Percentiles rank a stretch among this genome's conserved stretches.
Conservation (phyloP, 495 filamentous ascomycete genomes). For the Chaetomium cochliodes region DNA sequence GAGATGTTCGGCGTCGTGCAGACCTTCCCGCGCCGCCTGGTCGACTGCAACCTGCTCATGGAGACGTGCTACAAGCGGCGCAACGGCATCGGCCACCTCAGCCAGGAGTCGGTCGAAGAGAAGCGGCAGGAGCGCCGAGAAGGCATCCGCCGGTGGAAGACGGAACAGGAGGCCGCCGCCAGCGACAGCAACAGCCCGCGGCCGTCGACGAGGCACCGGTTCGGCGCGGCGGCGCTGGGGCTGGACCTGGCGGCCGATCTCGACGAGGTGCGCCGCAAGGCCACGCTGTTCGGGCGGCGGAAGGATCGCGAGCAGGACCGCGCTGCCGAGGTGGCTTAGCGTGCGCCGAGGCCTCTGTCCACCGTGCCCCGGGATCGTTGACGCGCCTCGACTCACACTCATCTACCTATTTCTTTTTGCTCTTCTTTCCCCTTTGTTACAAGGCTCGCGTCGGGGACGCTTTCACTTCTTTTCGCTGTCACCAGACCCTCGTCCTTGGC, state of each 20-base stretch:
- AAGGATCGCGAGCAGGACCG: slow-evolving; percentile 33
- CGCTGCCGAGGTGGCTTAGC: slow-evolving; percentile 38
- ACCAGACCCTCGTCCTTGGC: background rate
- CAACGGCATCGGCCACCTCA: slow-evolving; percentile 81
- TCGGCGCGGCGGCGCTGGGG: slow-evolving; percentile 24
- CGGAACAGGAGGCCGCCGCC: slow-evolving; percentile 41
- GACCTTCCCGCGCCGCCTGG: slow-evolving; percentile 72
- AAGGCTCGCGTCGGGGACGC: slow-evolving; percentile 17
- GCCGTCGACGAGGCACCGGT: slow-evolving; percentile 16
- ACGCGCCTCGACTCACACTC: background rate
- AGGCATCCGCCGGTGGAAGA: slow-evolving; percentile 42
- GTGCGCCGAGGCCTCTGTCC: slow-evolving; percentile 29
- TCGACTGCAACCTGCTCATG: slow-evolving; percentile 79
- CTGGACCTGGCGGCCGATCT: slow-evolving; percentile 32
- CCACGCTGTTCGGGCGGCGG: slow-evolving; percentile 41
- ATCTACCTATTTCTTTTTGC: slow-evolving; percentile 11
- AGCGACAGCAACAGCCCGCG: slow-evolving; percentile 16
- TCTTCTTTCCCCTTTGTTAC: slow-evolving; percentile 4
- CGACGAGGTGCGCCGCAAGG: slow-evolving; percentile 40
- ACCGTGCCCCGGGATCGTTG: slow-evolving; percentile 23
- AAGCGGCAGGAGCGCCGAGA: slow-evolving; percentile 58
- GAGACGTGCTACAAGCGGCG: slow-evolving; percentile 75
- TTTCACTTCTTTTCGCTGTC: slow-evolving; percentile 6
- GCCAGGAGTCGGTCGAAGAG: slow-evolving; percentile 64
- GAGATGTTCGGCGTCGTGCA: slow-evolving; percentile 96